Base-by-base conservation (phyloP, 2,329 filamentous ascomycete genomes). In the Nothomitra cinnamomea region DNA sequence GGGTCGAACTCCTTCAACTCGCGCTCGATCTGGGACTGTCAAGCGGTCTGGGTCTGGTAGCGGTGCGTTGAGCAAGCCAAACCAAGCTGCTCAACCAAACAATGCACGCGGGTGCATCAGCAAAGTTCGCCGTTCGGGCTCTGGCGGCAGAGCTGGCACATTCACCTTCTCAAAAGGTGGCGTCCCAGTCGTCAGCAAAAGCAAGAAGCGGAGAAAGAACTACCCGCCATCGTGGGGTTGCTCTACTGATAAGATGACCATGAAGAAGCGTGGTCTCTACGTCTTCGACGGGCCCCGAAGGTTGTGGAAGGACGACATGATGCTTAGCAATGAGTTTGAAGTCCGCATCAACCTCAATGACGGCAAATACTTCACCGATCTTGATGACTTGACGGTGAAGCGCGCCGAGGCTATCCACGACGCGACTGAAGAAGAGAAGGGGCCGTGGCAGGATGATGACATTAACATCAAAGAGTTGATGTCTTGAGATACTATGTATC, bases 301-400 rank as follows among this genome's bases (percentile, higher is more conserved):
- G 42, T 76, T 98, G 51, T 92, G 86, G 78, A 96, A 96, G 72
- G 92, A 98, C 65, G 92, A 98, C 69, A 92, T 96, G 87, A 94
- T 95, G 88, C 81, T 98, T 51, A 87, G 89, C 60, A 88, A 85
- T 15, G 88, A 95, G 61, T 89, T 92, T 63, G 92, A 98, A 69
- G 87, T 96, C 38, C 87, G 90, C 63, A 75, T 95, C 66, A 81
- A 81, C 67, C 75, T 95, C 17, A 83, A 87, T 63, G 79, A 59
- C 48, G 61, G 71, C 19, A 80, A 84, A 62, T 76, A 94, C 65
- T 82, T 95, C 40, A 96, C 90, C 5, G 92, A 96, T 64, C 75
- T 98, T 45, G 92, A 96, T 63, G 79, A 95, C 51, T 83, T 92
- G 71, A 95, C 89, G 1, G 67, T 96, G 64, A 83, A 85, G 66